Conservation (phyloP, 345 rosid species). For the thale cress (Arabidopsis thaliana) region DNA sequence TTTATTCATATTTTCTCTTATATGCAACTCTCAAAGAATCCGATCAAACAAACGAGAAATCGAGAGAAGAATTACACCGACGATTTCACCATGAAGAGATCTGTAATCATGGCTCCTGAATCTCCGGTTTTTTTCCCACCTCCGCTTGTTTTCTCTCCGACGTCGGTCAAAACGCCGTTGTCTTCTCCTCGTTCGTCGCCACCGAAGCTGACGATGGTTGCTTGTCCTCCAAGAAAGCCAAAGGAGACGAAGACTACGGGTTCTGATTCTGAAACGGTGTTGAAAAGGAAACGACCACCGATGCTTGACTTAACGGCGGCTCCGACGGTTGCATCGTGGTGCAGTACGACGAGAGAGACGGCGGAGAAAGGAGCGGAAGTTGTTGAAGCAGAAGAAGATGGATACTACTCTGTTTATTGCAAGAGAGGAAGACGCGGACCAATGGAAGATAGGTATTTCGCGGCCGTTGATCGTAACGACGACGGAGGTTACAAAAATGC, state of each 20-base stretch:
- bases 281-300: conserved; percentile 47
- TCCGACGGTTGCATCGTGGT: conserved; percentile 25
- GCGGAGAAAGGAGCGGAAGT: conserved; percentile 33
- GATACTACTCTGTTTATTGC: conserved; percentile 45
- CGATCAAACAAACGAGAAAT: conserved; percentile 21
- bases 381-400: conserved; percentile 36
- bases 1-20: neutral
- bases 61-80: conserved; percentile 26
- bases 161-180: conserved; percentile 41
- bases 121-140: conserved; percentile 42
- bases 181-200: conserved; percentile 37
- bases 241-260: neutral
- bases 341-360: conserved; percentile 31
- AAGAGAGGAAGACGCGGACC: conserved; percentile 49
- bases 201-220: conserved; percentile 24
- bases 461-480: conserved; percentile 31
- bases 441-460: conserved; percentile 45
- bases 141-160: conserved; percentile 42
- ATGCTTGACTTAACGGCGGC: conserved; percentile 35
- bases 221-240: conserved; percentile 33
- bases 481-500: conserved; percentile 45
- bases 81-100: conserved; percentile 31
- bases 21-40: conserved; percentile 41
- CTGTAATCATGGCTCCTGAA: conserved; percentile 34
- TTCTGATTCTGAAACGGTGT: conserved; percentile 24